phyloP scores from a whole-genome alignment of 306 rosid species.

The Quercus engelmannii region DNA sequence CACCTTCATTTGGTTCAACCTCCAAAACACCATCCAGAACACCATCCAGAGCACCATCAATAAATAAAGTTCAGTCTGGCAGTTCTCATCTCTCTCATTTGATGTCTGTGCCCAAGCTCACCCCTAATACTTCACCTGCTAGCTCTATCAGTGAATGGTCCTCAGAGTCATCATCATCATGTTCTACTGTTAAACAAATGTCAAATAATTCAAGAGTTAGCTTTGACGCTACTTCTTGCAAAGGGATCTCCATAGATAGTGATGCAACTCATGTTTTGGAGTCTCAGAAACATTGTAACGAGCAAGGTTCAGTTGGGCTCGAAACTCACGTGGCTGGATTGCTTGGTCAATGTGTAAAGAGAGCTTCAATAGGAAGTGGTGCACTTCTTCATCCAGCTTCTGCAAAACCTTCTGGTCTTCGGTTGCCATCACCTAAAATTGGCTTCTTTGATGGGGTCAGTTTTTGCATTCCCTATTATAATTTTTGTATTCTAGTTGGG shows the following conservation, averaged over 20 bases:
- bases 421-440: conserved; percentile 86
- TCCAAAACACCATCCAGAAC: conserved; percentile 49
- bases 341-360: conserved; percentile 28
- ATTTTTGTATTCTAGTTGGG: conserved; percentile 10
- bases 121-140: conserved; percentile 73
- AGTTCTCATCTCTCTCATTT: conserved; percentile 41
- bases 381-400: conserved; percentile 41
- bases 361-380: conserved; percentile 28
- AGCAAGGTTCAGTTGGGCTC: conserved; percentile 31
- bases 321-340: conserved; percentile 35
- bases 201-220: conserved; percentile 63
- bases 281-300: conserved; percentile 23
- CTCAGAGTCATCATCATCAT: conserved; percentile 66
- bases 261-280: conserved; percentile 37
- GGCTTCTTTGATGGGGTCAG: conserved; percentile 97
- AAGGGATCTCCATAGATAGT: conserved; percentile 39
- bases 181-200: conserved; percentile 37
- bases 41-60: conserved; percentile 34
- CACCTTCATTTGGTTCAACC: conserved; percentile 42
- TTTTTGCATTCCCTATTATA: conserved; percentile 18
- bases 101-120: conserved; percentile 46
- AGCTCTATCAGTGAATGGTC: conserved; percentile 93
- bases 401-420: conserved; percentile 71
- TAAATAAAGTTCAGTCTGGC: conserved; percentile 38
- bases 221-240: conserved; percentile 49